Conservation (phyloP, 192 early-diverging fungal genomes). For the Allomyces macrogynus region DNA sequence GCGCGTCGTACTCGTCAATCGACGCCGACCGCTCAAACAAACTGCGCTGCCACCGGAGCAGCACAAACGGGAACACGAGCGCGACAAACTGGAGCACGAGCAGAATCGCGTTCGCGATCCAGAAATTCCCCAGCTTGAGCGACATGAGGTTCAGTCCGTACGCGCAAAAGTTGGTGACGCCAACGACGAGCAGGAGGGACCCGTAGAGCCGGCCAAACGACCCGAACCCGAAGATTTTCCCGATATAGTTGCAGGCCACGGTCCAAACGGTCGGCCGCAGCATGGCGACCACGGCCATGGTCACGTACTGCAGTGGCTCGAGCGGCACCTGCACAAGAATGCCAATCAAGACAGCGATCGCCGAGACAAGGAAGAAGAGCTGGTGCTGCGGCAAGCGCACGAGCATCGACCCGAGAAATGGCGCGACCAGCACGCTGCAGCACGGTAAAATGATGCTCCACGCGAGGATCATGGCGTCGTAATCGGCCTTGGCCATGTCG, state of each 20-base stretch:
- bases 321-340: background rate
- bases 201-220: background rate
- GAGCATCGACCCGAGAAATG: background rate
- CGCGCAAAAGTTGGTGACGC: background rate
- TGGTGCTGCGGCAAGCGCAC: background rate
- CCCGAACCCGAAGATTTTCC: background rate
- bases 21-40: too few species aligned
- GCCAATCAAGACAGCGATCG: background rate
- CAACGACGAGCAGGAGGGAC: background rate
- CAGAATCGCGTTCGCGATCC: background rate
- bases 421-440: background rate
- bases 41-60: conserved; percentile 12
- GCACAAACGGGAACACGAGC: conserved; percentile 17
- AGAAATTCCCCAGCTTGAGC: background rate
- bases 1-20: too few species aligned
- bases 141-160: background rate
- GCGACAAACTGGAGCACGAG: conserved; percentile 15
- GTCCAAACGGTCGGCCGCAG: background rate
- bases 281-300: background rate
- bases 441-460: background rate
- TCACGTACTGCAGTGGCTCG: background rate
- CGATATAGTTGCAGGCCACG: background rate
- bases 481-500: background rate
- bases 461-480: background rate
- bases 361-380: background rate